These are phyloP conservation scores for Diaporthe sp. DNA, from an alignment of 2,329 filamentous ascomycete species.

Conservation along the genomic window DNA sequence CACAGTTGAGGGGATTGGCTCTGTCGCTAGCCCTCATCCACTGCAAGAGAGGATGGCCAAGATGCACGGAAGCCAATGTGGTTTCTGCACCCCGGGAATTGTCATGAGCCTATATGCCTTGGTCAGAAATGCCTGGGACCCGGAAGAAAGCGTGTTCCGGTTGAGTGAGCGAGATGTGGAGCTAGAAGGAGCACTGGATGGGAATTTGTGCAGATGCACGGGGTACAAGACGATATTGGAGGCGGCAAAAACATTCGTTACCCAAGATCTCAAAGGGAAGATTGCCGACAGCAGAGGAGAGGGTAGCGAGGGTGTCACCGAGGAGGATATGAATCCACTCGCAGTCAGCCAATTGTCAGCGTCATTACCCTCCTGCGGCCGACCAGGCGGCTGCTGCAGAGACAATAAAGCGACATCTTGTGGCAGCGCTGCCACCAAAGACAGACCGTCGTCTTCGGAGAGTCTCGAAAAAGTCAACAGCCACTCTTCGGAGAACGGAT, in stretches of 20 bases:
- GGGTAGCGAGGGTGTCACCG: neutral
- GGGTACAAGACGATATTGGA: constrained; percentile 95
- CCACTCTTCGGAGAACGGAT: neutral
- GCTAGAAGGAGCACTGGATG: constrained; percentile 95
- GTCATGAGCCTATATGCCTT: constrained; percentile 98
- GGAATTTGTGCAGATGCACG: constrained; percentile 94
- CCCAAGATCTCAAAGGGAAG: constrained; percentile 54
- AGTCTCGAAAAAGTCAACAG: neutral
- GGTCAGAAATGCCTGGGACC: constrained; percentile 82
- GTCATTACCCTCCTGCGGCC: neutral
- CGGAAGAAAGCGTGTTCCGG: constrained; percentile 45
- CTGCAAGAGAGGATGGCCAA: constrained; percentile 91
- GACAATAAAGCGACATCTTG: neutral
- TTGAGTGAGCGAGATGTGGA: constrained; percentile 71
- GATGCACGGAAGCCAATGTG: constrained; percentile 89
- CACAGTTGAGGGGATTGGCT: constrained; percentile 95
- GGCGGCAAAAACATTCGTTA: constrained; percentile 89
- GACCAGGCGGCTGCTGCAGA: constrained; percentile 13
- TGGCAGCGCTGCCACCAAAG: neutral
- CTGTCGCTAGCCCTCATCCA: constrained; percentile 86
- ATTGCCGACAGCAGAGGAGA: constrained; percentile 46
- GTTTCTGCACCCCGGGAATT: constrained; percentile 96
- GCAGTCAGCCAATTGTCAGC: neutral
- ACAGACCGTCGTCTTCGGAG: neutral
- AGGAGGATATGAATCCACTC: neutral